Evolutionary conservation across 2,329 filamentous ascomycete genomes (phyloP), one percentile per base, ranked within the genome.

Genomic region (Fusarium humuli): DNA sequence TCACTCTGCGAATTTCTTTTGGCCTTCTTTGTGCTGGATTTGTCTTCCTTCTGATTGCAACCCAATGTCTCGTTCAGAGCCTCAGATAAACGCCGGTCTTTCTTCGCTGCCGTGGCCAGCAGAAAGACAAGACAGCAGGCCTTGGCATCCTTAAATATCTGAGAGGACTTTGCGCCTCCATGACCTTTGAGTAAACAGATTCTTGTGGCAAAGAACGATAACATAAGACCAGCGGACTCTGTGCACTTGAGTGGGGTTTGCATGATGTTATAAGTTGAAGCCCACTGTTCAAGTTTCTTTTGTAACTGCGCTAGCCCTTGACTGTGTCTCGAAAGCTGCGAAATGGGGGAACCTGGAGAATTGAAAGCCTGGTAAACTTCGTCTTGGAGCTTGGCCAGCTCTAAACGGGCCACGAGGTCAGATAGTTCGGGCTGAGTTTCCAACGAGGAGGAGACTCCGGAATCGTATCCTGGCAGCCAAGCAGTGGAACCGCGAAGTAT

Each of bases 131-230:
- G 57, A 20, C 74, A 76, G 23, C 72, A 72, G 18, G 70, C 64
- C 27, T 70, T 75, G n/a, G 74, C 69, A 55, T 76, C 71, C 29
- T 49, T 61, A 13, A 63, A 55, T 1, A 57, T 45, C 13, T 73
- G 46, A 13, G 42, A 22, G 11, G 64, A 27, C 11, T 52, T 64
- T 3, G 44, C 29, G 13, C 67, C 63, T 12, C 60, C 44, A 18
- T 56, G 65, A 3, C 47, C 56, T 45, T 65, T 56, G 5, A 40
- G 61, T 7, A 76, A 49, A n/a, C 57, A 74, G 2, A 75, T 59
- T 2, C 74, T 60, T 2, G 74, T 76, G 6, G 74, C 65, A 8
- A 76, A 61, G 34, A 76, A 76, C 1, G 67, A 73, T 2, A 76
- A 18, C 22, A 73, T 59, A 18, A 76, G 42, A 0, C 37, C 54